Percentiles rank a stretch among this genome's conserved stretches.
Evolutionary conservation across 2,329 filamentous ascomycete genomes (phyloP).

Genomic region (Boeremia exigua): DNA sequence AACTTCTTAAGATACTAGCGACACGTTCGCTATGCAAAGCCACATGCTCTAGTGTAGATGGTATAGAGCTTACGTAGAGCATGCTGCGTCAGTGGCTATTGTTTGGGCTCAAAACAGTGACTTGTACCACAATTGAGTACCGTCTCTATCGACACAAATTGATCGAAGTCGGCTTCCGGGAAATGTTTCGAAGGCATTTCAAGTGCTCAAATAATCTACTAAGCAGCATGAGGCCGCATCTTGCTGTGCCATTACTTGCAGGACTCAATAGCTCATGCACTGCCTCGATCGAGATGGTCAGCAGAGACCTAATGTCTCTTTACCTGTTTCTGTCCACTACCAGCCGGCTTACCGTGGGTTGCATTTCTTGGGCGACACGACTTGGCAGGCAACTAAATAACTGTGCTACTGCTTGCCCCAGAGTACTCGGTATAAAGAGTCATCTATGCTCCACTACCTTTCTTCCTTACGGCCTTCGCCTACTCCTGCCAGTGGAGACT

Average conservation of each 20-base stretch:
- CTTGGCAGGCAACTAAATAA: neutral
- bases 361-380: slow-evolving; percentile 1
- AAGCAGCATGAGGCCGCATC: neutral
- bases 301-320: neutral
- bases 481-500: neutral
- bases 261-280: neutral
- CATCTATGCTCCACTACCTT: neutral
- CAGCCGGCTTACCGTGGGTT: neutral
- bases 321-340: neutral
- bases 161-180: neutral
- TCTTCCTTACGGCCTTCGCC: neutral
- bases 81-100: neutral
- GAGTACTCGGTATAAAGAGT: neutral
- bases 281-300: neutral
- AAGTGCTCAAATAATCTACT: neutral
- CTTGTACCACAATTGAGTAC: neutral
- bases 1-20: neutral
- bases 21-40: neutral
- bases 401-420: neutral
- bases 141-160: neutral
- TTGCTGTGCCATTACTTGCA: neutral
- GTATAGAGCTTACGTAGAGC: neutral
- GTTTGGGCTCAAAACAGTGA: neutral
- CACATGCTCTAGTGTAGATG: neutral
- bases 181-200: neutral